Evolutionary conservation across 2,329 filamentous ascomycete genomes (phyloP), one percentile per base, ranked within the genome.

Genomic region (Phialophora macrospora): DNA sequence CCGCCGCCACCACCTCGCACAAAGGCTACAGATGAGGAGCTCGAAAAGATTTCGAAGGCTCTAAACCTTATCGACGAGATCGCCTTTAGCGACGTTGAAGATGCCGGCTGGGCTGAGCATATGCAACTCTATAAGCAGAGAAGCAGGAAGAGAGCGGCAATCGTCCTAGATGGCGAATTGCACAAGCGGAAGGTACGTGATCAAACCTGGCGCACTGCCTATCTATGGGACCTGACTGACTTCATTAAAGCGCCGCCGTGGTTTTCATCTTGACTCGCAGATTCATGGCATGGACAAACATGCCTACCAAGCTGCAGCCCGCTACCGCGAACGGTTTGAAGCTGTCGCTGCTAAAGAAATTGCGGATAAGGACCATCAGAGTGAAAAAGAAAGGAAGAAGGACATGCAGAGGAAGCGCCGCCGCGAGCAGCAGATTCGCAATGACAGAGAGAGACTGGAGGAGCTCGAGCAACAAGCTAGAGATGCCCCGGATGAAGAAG

Each of bases 301-400:
- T 73, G 87, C 89, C 57, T 84, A 88, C 58, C 83, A 87, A 20
- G 92, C 92, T 46, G 90, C 90, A 73, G 84, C 89, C 60, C 88
- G 91, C 34, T 97, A 91, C 76, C 87, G 91, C 65, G 84, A 90
- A 14, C 82, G 88, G 54, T 88, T 95, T 76, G 93, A 93, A 74
- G 87, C 91, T 20, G 88, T 90, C 48, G 94, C 95, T 1, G 85
- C 94, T 66, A 87, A 90, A 60, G 90, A 97, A 73, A 94, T 98
- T 1, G 91, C 95, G 71, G 90, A 93, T 68, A 92, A 92, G 71
- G 94, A 97, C 77, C 84, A 97, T 7, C 90, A 90, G 67, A 93
- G 94, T 67, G 95, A 99, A 78, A 99, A 99, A 80, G 95, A 99
- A 79, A 92, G 95, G 70, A 99, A 99, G 83, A 99, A 99, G 82